Evolutionary conservation across 441 rosid genomes (phyloP).

Genomic region (Biscutella laevigata): DNA sequence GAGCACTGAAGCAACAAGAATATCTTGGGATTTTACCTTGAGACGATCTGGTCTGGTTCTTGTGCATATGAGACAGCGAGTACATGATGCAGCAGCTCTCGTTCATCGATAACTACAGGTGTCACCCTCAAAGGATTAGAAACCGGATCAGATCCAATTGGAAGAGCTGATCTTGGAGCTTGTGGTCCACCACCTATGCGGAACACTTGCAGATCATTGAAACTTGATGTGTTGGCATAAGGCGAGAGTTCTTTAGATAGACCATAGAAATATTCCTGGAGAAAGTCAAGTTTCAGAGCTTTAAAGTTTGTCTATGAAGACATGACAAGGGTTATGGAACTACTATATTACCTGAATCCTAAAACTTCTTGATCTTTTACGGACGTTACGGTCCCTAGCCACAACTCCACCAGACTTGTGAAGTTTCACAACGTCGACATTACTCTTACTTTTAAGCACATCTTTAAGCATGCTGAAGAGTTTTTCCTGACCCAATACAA

Average conservation of each 20-base stretch:
- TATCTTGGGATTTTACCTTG: constrained; percentile 39
- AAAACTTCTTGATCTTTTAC: constrained; percentile 51
- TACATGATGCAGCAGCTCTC: constrained; percentile 55
- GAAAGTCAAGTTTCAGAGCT: constrained; percentile 1
- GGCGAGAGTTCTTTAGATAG: constrained; percentile 69
- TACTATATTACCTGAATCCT: constrained; percentile 81
- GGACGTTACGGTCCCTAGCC: constrained; percentile 50
- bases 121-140: constrained; percentile 53
- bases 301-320: neutral
- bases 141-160: constrained; percentile 60
- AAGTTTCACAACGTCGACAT: constrained; percentile 79
- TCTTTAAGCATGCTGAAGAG: constrained; percentile 88
- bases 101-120: constrained; percentile 45
- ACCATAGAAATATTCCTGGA: constrained; percentile 89
- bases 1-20: neutral
- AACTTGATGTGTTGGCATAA: constrained; percentile 50
- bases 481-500: constrained; percentile 93
- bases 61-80: constrained; percentile 81
- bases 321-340: neutral
- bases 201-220: constrained; percentile 56
- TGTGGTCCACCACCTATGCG: constrained; percentile 84
- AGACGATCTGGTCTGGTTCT: constrained; percentile 61
- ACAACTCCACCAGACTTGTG: constrained; percentile 90
- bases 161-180: constrained; percentile 77
- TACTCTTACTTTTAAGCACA: constrained; percentile 49